phyloP scores from a whole-genome alignment of 129 eudicot genomes.

The Dittrichia graveolens region DNA sequence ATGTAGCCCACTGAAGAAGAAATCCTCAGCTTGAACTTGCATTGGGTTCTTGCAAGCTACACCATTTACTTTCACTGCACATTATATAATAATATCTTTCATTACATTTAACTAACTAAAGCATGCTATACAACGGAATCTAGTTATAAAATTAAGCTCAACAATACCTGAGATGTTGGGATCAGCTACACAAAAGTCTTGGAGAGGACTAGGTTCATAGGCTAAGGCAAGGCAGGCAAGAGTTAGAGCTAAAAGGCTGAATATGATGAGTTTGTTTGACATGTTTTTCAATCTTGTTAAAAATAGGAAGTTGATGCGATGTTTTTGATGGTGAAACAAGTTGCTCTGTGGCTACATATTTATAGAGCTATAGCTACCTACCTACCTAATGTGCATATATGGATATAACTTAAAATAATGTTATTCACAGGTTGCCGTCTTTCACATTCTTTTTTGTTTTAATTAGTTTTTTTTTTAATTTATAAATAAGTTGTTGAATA shows the following conservation, averaged over 20 bases:
- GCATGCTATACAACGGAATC: background rate
- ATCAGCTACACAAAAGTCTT: conserved; percentile 46
- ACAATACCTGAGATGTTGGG: conserved; percentile 33
- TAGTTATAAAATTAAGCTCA: background rate
- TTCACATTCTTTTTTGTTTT: too few relatives aligned
- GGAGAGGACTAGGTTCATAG: conserved; percentile 41
- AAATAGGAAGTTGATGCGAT: background rate
- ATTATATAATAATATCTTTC: background rate
- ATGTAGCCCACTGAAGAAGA: conserved; percentile 46
- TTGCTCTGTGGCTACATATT: background rate
- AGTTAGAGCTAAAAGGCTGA: conserved; percentile 20
- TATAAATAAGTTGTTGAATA: too few relatives aligned
- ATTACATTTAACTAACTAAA: background rate
- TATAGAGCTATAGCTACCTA: conserved; percentile 5
- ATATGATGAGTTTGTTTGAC: conserved; percentile 14
- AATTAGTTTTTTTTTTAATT: too few relatives aligned
- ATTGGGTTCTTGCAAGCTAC: conserved; percentile 39
- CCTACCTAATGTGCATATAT: too few relatives aligned
- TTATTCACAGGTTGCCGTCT: too few relatives aligned
- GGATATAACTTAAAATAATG: background rate
- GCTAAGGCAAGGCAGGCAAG: conserved; percentile 31
- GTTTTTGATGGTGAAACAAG: conserved; percentile 3
- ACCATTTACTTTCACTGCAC: conserved; percentile 43
- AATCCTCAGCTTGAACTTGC: conserved; percentile 40
- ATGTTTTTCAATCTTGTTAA: background rate